Base-by-base conservation (phyloP, 2,329 filamentous ascomycete genomes). In the Penicillium thymicola region DNA sequence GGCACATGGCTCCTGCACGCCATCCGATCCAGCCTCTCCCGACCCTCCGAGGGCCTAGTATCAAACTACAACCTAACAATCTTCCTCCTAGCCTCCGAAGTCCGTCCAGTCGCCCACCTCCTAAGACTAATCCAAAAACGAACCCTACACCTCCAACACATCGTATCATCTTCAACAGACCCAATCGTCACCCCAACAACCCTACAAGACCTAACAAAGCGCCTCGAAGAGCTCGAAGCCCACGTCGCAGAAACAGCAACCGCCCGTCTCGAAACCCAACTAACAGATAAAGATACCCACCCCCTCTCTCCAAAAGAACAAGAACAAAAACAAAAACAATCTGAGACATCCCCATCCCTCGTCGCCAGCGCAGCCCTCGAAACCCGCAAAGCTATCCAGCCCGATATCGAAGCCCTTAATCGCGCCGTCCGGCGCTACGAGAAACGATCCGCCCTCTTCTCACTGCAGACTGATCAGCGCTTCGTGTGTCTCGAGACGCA, bases 51-150 rank as follows among this genome's bases (percentile, higher is more conserved):
- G 71, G 90, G 90, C 1, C 79, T 97, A 11, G 88, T 97, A 7
- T 96, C 91, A 5, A 90, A 96, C 72, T 95, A 93, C 76, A 97
- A 97, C 72, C 80, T 97, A 53, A 92, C 88, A 13, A 90, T 97
- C 51, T 97, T 97, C 72, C 79, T 96, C 3, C 81, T 96, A 18
- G 90, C 89, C 1, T 89, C 93, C 4, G 93, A 97, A 74, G 79
- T 97, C 28, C 87, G 90, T 3, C 93, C 93, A 0, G 78, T 92
- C 47, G 85, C 89, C 1, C 92, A 97, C 69, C 76, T 95, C 27
- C 84, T 96, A 59, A 90, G 87, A 69, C 83, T 97, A 66, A 82
- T 95, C 4, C 87, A 91, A 66, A 83, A 85, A 14, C 85, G 90
- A 34, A 96, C 92, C 2, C 78, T 95, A 9, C 86, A 92, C 67